phyloP scores from a whole-genome alignment of 345 rosid species.

The Brassica carinata region DNA sequence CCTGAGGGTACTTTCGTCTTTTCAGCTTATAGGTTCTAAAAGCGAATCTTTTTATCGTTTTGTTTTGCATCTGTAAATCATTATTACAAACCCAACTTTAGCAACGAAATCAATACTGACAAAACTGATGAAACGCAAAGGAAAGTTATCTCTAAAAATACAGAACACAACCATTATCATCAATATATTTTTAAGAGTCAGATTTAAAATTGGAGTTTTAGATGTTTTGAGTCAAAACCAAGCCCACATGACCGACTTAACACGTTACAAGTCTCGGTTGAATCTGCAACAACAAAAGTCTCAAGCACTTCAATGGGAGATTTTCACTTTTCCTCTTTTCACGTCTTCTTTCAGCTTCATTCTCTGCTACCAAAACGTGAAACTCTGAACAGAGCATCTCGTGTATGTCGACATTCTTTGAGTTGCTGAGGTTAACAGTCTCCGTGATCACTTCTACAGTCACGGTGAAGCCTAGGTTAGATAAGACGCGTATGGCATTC shows the following conservation, averaged over 20 bases:
- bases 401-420: slow-evolving; percentile 50
- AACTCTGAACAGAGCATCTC: slow-evolving; percentile 89
- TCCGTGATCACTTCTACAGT: slow-evolving; percentile 65
- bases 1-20: too few species aligned
- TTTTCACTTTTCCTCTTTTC: slow-evolving; percentile 53
- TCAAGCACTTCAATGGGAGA: neutral
- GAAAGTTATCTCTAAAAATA: neutral
- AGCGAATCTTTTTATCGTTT: slow-evolving; percentile 17
- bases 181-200: too few species aligned
- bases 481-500: slow-evolving; percentile 69
- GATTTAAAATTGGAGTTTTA: neutral
- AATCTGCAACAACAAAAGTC: neutral
- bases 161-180: neutral
- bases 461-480: slow-evolving; percentile 71
- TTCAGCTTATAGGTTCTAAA: too few species aligned
- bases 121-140: neutral
- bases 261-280: slow-evolving; percentile 13
- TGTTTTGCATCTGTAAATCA: neutral
- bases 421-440: slow-evolving; percentile 56
- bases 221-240: neutral
- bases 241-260: slow-evolving; percentile 3
- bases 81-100: neutral
- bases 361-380: slow-evolving; percentile 77
- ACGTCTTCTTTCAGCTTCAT: slow-evolving; percentile 74
- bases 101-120: neutral